Evolutionary conservation across 306 rosid species (phyloP).

Genomic region (Fagus crenata): DNA sequence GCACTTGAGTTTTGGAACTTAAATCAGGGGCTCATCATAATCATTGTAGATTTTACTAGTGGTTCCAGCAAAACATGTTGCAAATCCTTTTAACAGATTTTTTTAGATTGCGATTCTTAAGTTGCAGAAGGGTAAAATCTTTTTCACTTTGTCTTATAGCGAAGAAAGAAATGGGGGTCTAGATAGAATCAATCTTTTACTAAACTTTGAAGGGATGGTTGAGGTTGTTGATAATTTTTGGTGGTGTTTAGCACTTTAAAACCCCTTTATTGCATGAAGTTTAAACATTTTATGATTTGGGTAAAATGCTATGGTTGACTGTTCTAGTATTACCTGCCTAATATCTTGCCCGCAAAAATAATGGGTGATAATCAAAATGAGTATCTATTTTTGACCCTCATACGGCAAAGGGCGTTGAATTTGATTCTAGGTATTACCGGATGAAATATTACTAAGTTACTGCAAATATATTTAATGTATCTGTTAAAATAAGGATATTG

Average conservation of each 20-base stretch:
- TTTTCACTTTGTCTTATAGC: not conserved
- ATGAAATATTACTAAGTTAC: too few relatives aligned
- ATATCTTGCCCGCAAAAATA: not conserved
- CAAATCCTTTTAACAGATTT: not conserved
- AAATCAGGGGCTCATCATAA: not conserved
- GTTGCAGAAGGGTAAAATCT: not conserved
- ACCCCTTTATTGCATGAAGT: not conserved
- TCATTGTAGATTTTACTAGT: not conserved
- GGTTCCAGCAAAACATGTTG: not conserved
- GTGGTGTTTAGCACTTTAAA: not conserved
- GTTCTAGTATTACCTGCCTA: not conserved
- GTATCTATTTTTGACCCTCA: not conserved
- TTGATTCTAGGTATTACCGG: not conserved
- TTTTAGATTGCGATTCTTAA: not conserved
- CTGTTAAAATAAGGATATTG: not conserved
- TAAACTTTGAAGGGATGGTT: constrained; percentile 2
- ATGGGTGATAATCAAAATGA: not conserved
- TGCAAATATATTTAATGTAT: not conserved
- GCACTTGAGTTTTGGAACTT: not conserved
- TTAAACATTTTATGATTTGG: not conserved
- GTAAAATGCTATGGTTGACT: not conserved
- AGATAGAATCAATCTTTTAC: not conserved
- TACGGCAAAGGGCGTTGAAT: not conserved
- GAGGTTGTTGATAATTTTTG: not conserved
- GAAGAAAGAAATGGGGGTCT: not conserved